Conservation (phyloP, 192 early-diverging fungal species). For the Jimgerdemannia flammicorona region DNA sequence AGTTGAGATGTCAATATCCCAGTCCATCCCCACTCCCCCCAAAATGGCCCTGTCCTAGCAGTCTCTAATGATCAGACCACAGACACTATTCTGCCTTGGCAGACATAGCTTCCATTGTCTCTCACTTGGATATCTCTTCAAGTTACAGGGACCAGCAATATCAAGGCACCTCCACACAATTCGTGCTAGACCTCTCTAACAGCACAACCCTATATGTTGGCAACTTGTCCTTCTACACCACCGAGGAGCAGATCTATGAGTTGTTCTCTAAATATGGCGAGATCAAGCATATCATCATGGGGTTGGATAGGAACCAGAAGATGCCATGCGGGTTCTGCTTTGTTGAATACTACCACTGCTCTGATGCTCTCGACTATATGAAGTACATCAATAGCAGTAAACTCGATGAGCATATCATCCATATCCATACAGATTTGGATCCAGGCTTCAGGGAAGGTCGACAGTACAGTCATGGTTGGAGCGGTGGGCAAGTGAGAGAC, state of each 20-base stretch:
- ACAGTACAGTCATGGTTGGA: constrained; percentile 91
- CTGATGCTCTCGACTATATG: constrained; percentile 89
- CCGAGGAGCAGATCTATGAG: constrained; percentile 97
- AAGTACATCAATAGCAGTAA: constrained; percentile 92
- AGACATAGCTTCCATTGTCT: constrained; percentile 59
- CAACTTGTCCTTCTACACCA: constrained; percentile 96
- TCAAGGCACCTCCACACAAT: constrained; percentile 45
- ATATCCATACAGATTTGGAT: constrained; percentile 93
- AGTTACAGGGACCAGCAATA: constrained; percentile 85
- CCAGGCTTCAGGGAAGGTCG: constrained; percentile 90
- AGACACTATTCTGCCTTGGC: too few relatives aligned
- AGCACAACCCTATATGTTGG: constrained; percentile 93
- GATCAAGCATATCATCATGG: constrained; percentile 99
- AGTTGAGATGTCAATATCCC: too few relatives aligned
- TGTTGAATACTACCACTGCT: constrained; percentile 94
- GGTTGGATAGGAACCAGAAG: constrained; percentile 85
- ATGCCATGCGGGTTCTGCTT: constrained; percentile 99
- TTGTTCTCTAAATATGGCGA: constrained; percentile 96
- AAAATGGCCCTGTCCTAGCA: too few relatives aligned
- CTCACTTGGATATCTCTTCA: constrained; percentile 73
- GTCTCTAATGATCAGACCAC: too few relatives aligned
- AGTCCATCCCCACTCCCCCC: too few relatives aligned
- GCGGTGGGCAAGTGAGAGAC: constrained; percentile 92
- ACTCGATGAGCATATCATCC: constrained; percentile 93
- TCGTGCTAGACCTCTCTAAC: constrained; percentile 44